Evolutionary conservation across 2,329 filamentous ascomycete species (phyloP), one percentile per base, ranked within the genome.

Genomic region (Knufia petricola): DNA sequence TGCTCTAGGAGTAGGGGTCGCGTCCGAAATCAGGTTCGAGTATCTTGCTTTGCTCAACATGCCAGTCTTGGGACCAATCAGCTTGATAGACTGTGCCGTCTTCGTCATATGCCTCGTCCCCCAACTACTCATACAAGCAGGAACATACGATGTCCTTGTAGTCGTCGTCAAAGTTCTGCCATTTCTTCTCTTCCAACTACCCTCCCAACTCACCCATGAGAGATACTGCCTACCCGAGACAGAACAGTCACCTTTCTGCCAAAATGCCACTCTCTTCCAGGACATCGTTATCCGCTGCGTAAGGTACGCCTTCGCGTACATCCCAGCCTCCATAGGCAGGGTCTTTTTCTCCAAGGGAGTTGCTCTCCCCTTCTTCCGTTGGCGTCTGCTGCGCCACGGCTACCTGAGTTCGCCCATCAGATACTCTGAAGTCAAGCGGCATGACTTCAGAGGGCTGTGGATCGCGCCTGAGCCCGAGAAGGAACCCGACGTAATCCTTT

Each of bases 271-370:
- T 2, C 66, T 78, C 1, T 90, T 89, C 60, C 85, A 90, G 63
- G 84, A 89, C 60, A 64, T 87, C 37, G 84, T 88, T 42, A 75
- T 90, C 50, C 76, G 84, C 51, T 87, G 82, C 60, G 84, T 92
- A 30, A 76, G 84, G 46, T 88, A 85, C 71, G 84, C 83, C 12
- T 90, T 90, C 61, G 77, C 80, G 21, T 76, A 78, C 52, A 78
- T 90, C 54, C 82, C 83, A 2, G 74, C 83, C 7, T 72, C 69
- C 28, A 76, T 90, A 21, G 82, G 81, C 3, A 75, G 82, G 32
- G 80, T 89, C 13, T 90, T 92, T 71, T 87, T 92, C 63, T 83
- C 80, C 4, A 87, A 82, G 66, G 64, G 69, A 26, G 84, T 92
- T 8, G 77, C 83, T 1, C 62, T 87, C 43, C 85, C 85, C 0